Evolutionary conservation across 192 early-diverging fungal species (phyloP).

Genomic region (Coemansia nantahalensis): DNA sequence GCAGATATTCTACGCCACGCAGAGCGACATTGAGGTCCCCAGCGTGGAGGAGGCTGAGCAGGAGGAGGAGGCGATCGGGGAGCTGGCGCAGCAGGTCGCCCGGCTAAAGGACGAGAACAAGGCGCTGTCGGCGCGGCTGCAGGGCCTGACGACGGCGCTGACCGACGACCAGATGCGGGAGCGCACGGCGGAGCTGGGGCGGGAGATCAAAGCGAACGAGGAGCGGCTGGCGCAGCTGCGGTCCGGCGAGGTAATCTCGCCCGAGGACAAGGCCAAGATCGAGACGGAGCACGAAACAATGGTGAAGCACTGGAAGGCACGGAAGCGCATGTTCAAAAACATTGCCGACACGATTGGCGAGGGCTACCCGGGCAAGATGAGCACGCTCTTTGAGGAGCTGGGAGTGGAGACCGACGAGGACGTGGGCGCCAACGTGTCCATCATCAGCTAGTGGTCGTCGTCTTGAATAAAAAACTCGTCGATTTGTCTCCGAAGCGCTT

Average conservation of each 20-base stretch:
- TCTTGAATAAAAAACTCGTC: conserved; percentile 64
- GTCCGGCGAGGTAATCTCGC: conserved; percentile 44
- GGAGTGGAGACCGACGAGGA: conserved; percentile 62
- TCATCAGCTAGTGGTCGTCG: conserved; percentile 15
- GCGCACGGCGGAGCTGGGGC: conserved; percentile 31
- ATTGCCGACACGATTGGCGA: conserved; percentile 55
- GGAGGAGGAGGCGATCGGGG: conserved; percentile 37
- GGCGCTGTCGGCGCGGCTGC: conserved; percentile 14
- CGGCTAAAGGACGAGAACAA: conserved; percentile 34
- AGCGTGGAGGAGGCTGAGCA: conserved; percentile 44
- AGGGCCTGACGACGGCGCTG: conserved; percentile 26
- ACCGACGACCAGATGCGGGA: conserved; percentile 47
- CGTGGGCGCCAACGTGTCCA: conserved; percentile 34
- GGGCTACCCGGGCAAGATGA: conserved; percentile 52
- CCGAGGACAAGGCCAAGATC: conserved; percentile 32
- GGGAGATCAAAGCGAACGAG: conserved; percentile 29
- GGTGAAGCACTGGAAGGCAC: conserved; percentile 55
- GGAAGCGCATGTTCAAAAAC: conserved; percentile 60
- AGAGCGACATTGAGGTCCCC: conserved; percentile 28
- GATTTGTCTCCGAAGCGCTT: conserved; percentile 59
- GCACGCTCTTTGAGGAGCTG: conserved; percentile 54
- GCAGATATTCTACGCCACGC: conserved; percentile 42
- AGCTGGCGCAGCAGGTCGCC: conserved; percentile 18
- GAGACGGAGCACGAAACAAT: conserved; percentile 33
- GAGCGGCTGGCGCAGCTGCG: conserved; percentile 33